phyloP scores from a whole-genome alignment of 2,329 filamentous ascomycete genomes.

The Aspergillus amoenus region DNA sequence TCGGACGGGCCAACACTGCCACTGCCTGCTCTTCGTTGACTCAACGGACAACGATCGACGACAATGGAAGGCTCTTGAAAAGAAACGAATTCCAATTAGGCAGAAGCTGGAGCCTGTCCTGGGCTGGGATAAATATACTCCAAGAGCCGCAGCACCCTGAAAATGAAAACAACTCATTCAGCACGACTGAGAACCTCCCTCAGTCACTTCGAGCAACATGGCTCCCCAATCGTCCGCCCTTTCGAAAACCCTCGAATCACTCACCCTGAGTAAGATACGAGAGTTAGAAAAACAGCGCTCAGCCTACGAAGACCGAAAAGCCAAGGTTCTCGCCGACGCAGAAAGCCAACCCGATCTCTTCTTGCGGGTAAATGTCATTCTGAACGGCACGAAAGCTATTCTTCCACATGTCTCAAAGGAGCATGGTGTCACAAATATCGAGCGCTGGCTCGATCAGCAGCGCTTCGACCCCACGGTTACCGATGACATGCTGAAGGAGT shows the following conservation, averaged over 20 bases:
- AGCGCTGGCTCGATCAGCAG: slow-evolving; percentile 37
- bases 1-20: too few relatives aligned
- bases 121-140: neutral
- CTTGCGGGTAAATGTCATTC: slow-evolving; percentile 8
- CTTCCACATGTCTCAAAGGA: slow-evolving; percentile 12
- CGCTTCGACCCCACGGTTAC: slow-evolving; percentile 39
- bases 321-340: slow-evolving; percentile 13
- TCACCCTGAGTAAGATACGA: slow-evolving; percentile 26
- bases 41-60: neutral
- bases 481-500: slow-evolving; percentile 30
- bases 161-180: neutral
- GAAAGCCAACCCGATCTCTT: slow-evolving; percentile 4
- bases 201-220: neutral
- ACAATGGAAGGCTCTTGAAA: neutral
- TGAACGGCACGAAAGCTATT: slow-evolving; percentile 16
- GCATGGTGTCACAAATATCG: slow-evolving; percentile 28
- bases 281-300: slow-evolving; percentile 26
- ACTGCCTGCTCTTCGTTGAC: too few relatives aligned
- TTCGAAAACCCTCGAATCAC: slow-evolving; percentile 20
- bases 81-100: neutral
- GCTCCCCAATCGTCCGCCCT: slow-evolving; percentile 10
- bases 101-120: neutral
- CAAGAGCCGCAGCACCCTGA: neutral
- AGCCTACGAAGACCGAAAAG: slow-evolving; percentile 18
- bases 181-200: neutral